phyloP scores from a whole-genome alignment of 768 basidiomycete genomes.

The Asterophora parasitica region DNA sequence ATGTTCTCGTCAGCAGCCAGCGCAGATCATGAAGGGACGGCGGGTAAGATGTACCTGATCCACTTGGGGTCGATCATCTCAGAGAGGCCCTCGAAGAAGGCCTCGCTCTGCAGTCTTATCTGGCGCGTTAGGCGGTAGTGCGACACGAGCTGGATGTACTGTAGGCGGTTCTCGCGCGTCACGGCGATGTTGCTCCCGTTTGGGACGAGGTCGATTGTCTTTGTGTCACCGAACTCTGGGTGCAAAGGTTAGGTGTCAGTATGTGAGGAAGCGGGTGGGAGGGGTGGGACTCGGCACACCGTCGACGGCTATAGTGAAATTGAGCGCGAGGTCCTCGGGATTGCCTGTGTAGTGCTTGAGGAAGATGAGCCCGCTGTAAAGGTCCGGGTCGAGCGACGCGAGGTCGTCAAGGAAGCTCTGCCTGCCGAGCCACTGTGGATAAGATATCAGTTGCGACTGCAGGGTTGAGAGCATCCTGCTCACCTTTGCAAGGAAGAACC shows the following conservation, averaged over 20 bases:
- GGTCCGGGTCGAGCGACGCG: conserved; percentile 82
- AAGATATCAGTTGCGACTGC: neutral
- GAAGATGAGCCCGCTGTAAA: conserved; percentile 89
- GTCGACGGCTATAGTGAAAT: conserved; percentile 84
- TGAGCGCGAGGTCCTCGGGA: conserved; percentile 83
- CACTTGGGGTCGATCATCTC: conserved; percentile 91
- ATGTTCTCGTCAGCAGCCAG: neutral
- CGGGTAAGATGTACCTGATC: conserved; percentile 49
- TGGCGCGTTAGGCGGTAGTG: conserved; percentile 87
- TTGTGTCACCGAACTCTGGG: conserved; percentile 85
- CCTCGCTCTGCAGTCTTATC: conserved; percentile 77
- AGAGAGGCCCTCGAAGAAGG: conserved; percentile 88
- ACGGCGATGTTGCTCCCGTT: conserved; percentile 81
- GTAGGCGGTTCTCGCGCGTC: conserved; percentile 82
- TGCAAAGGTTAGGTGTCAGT: no score
- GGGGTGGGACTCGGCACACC: conserved; percentile 39
- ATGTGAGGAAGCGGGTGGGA: no score
- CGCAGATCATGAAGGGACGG: neutral
- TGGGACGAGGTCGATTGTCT: conserved; percentile 72
- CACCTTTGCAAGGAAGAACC: conserved; percentile 90
- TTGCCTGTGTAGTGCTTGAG: conserved; percentile 89
- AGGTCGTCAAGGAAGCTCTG: conserved; percentile 93
- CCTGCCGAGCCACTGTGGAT: conserved; percentile 76
- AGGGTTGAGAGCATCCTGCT: conserved; percentile 4
- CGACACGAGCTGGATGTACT: conserved; percentile 86